Evolutionary conservation across 331 rosid species (phyloP).

Genomic region (Malus hybrid): DNA sequence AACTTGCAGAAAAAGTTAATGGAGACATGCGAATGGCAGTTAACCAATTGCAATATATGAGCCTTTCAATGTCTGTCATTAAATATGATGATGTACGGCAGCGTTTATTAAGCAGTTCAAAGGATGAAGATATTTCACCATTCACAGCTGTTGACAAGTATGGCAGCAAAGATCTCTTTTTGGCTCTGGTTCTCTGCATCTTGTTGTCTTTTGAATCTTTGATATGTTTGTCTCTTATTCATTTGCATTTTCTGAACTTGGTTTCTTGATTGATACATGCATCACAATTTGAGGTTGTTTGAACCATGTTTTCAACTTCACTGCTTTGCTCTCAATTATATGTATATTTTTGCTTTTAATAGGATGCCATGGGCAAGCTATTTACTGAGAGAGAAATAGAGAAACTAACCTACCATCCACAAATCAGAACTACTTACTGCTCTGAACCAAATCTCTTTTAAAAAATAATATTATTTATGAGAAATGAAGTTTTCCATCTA

Average conservation of each 20-base stretch:
- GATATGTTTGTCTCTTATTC: background rate
- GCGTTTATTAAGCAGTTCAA: conserved; percentile 57
- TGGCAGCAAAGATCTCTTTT: background rate
- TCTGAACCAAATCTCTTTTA: background rate
- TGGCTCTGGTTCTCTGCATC: conserved; percentile 2
- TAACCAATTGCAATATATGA: conserved; percentile 88
- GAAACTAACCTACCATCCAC: background rate
- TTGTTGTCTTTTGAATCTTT: background rate
- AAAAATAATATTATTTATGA: background rate
- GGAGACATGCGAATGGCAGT: conserved; percentile 98
- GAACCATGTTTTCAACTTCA: background rate
- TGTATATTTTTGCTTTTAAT: background rate
- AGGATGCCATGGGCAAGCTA: background rate
- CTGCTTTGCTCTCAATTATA: too few species aligned
- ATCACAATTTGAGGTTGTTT: background rate
- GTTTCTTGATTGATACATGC: background rate
- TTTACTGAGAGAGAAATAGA: background rate
- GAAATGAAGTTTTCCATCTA: background rate
- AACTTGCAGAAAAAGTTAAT: conserved; percentile 81
- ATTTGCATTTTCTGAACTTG: background rate
- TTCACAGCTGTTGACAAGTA: conserved; percentile 82
- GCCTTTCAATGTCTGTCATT: conserved; percentile 81
- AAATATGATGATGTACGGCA: conserved; percentile 76
- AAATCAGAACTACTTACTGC: background rate
- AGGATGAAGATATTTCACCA: conserved; percentile 96